Base-by-base conservation (phyloP, 139 green algal species). In the Pleodorina starrii region DNA sequence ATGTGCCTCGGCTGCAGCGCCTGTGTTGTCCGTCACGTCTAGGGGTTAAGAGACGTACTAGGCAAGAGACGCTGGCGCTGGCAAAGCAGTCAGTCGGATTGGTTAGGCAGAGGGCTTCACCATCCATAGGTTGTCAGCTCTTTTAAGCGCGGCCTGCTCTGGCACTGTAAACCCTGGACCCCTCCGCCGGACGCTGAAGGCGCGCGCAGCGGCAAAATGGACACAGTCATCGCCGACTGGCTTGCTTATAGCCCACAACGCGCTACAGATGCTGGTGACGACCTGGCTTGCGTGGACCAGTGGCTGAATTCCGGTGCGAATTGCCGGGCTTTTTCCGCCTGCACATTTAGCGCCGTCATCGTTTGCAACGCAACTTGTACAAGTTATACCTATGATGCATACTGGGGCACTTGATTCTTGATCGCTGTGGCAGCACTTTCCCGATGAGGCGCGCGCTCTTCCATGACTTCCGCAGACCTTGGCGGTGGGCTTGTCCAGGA, bases 181-280 rank as follows among this genome's bases (percentile, higher is more conserved):
- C 57, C 57, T 68, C n/a, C n/a, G n/a, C n/a, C n/a, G 36, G 68
- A 46, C 63, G 32, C 19, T 73, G 63, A 57, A 12, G 12, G 48
- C 48, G 12, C 10, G 48, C 10, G 48, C 11, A 73, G 54, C 54
- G 54, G 54, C 57, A 17, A n/a, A 1, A 76, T 76, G 68, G 68
- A 76, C 38, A 29, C 68, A 12, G 35, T 46, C 32, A 76, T 76
- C 68, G 46, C 72, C 72, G 72, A 80, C 16, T 80, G 72, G 72
- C 72, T 80, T 48, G 38, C 42, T 1, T 40, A 80, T 57, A 80
- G 72, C 42, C 72, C 72, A 38, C 40, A 59, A 19, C 43, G 42
- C 27, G 44, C 74, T 43, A 29, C 1, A 29, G 44, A 63, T 83
- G 44, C 43, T 38, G 74, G 38, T 5, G 74, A 44, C 44, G 74